Evolutionary conservation across 768 basidiomycete species (phyloP), one percentile per base, ranked within the genome.

Genomic region (Phanerodontia chrysosporium): DNA sequence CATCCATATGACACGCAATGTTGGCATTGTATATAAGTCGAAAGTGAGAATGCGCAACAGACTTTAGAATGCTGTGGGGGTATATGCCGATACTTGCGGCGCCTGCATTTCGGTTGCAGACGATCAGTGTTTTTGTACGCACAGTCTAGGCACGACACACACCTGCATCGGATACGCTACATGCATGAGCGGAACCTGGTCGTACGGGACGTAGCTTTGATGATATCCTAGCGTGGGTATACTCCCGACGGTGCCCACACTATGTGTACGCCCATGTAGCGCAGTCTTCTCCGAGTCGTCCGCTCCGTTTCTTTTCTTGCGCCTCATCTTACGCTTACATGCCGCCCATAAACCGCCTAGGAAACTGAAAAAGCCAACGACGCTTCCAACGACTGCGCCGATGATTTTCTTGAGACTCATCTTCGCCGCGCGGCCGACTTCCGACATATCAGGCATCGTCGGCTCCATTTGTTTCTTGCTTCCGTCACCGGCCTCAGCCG

Each of bases 371-470:
- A 57, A 49, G 24, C 56, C 56, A 1, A 35, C n/a, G n/a, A 57
- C 56, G 45, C 45, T 48, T 7, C 56, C 56, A 14, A 48, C 46
- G 13, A 57, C 45, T 12, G 48, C 56, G 22, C 56, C 56, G 14
- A 36, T 35, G 56, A 57, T 57, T 18, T 45, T 57, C 46, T 57
- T 57, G n/a, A 46, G 21, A 29, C 28, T 48, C 21, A 24, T 57
- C 24, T 57, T 57, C 45, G 16, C n/a, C 36, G 8, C 39, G 18
- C 18, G 39, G 4, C 39, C 39, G 39, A 39, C 22, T 22, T 36
- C 39, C 10, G 52, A n/a, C 24, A 32, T 24, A 3, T n/a, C 12
- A 12, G n/a, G 21, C n/a, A 32, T 16, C 18, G 36, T 4, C 30
- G 28, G 8, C 30, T 39, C 30, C 46, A 48, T 12, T 28, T 21